phyloP scores from a whole-genome alignment of 352 stramenopile genomes.

The Globisporangium irregulare region DNA sequence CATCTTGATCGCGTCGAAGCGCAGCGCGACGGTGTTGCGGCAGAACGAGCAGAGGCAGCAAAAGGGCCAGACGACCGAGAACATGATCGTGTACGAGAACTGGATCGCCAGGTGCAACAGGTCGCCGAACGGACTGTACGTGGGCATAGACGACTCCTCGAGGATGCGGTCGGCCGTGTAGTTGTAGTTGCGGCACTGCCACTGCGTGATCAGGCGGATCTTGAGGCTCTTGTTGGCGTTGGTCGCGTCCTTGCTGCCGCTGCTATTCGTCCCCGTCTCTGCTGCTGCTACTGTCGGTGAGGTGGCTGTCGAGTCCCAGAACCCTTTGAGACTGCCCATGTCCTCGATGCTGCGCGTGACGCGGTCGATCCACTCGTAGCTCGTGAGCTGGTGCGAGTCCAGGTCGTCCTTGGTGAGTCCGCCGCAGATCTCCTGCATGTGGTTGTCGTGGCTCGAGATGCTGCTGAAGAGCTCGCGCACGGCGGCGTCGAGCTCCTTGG shows the following conservation, averaged over 20 bases:
- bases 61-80: constrained; percentile 65
- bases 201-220: constrained; percentile 47
- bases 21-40: constrained; percentile 47
- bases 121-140: constrained; percentile 51
- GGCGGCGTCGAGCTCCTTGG: constrained; percentile 33
- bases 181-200: constrained; percentile 54
- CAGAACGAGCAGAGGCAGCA: constrained; percentile 50
- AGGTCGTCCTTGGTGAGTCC: constrained; percentile 35
- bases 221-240: constrained; percentile 15
- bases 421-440: constrained; percentile 52
- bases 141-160: constrained; percentile 60
- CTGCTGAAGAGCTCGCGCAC: constrained; percentile 35
- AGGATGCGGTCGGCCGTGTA: constrained; percentile 54
- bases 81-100: constrained; percentile 72
- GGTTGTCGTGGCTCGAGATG: constrained; percentile 44
- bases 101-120: constrained; percentile 61
- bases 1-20: constrained; percentile 66
- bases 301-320: constrained; percentile 23
- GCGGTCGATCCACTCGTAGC: constrained; percentile 58
- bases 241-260: neutral
- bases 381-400: constrained; percentile 46
- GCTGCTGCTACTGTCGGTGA: neutral
- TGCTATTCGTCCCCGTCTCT: neutral
- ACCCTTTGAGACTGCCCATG: constrained; percentile 24
- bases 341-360: constrained; percentile 43